Base-by-base conservation (phyloP, 805 yeast genomes). In the Tetrapisispora pingtungensis region DNA sequence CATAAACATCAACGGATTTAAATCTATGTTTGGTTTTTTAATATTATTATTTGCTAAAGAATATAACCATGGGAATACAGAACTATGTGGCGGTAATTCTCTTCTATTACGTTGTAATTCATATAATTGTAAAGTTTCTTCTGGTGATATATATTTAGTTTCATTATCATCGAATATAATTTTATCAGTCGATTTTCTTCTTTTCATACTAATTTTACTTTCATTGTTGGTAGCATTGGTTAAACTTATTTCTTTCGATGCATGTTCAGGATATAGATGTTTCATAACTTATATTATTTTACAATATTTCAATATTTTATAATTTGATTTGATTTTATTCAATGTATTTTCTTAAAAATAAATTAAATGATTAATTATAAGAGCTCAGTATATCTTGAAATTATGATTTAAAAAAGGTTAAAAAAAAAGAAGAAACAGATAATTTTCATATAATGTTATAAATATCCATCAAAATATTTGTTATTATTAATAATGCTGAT, bases 31-130 rank as follows among this genome's bases (percentile, higher is more conserved):
- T 3, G 44, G 44, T n/a, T 22, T 41, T 12, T 28, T 17, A 30
- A 41, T 15, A 10, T n/a, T 20, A 15, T 28, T 19, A 30, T 35
- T 70, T 49, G 81, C 78, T 36, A 84, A 68, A 0, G 95, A 93
- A 59, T 89, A 96, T 22, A 86, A 68, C 96, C 96, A 88, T 0
- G 97, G 97, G 54, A 88, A 89, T 72, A 89, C 76, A 10, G 57
- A 56, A 20, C 70, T 73, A 17, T 89, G 81, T 3, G 74, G 75
- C 0, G 96, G 95, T 34, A 81, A 56, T 7, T 20, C 8, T 17
- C 5, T 3, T 68, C 65, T 10, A 45, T 44, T 13, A 15, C 30
- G 26, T 19, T 36, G 40, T 33, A 47, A 39, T 10, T 28, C n/a
- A 10, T 28, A 28, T 7, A 49, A 50, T 17, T 42, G 39, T 22